Conservation (phyloP, 371 early-diverging fungal genomes). For the Lichtheimia ornata region DNA sequence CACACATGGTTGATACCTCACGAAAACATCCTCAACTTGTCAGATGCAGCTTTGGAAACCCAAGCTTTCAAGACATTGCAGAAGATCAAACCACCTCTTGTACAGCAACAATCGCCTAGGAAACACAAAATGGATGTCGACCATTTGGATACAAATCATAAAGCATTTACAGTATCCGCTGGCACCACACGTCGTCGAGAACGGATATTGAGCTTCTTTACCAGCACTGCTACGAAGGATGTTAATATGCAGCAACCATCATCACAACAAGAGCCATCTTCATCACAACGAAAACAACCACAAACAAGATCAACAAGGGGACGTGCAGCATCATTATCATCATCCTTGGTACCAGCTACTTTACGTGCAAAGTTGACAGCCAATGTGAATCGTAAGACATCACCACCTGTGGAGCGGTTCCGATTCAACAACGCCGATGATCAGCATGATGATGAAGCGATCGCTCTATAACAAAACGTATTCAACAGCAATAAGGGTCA, state of each 20-base stretch:
- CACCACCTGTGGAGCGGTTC: background rate
- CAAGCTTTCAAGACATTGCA: constrained; percentile 9
- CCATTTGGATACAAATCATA: too few relatives aligned
- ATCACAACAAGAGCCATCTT: constrained; percentile 1
- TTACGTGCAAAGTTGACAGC: too few relatives aligned
- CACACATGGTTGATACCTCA: constrained; percentile 42
- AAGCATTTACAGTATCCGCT: too few relatives aligned
- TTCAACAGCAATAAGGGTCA: constrained; percentile 1
- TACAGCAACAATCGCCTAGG: too few relatives aligned
- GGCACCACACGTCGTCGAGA: constrained; percentile 11
- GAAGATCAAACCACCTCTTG: too few relatives aligned
- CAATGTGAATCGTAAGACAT: background rate
- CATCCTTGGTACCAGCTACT: too few relatives aligned
- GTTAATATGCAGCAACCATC: background rate
- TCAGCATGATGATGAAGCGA: background rate
- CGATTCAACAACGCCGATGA: background rate
- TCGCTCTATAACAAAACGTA: background rate
- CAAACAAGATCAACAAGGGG: too few relatives aligned
- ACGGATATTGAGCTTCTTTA: constrained; percentile 18
- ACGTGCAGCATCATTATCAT: too few relatives aligned
- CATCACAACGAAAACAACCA: constrained; percentile 1
- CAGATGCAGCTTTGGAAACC: constrained; percentile 35
- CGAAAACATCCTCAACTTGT: constrained; percentile 48
- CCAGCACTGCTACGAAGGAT: constrained; percentile 4
- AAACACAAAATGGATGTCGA: too few relatives aligned